Evolutionary conservation across 2,329 filamentous ascomycete species (phyloP).

Genomic region (Beauveria sp.): DNA sequence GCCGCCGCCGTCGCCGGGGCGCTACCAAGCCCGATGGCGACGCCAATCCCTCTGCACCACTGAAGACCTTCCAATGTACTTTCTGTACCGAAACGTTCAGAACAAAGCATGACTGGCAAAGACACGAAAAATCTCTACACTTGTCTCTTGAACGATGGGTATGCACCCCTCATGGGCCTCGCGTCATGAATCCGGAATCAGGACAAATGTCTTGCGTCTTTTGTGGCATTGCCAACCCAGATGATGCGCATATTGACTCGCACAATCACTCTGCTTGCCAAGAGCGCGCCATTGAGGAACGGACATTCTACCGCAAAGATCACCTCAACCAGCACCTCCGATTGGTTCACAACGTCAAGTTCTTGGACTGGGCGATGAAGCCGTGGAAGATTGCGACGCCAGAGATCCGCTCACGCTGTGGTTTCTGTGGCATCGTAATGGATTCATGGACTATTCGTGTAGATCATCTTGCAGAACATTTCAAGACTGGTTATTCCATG

Average conservation of each 20-base stretch:
- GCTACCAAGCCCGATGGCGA: constrained; percentile 29
- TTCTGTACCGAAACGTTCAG: constrained; percentile 62
- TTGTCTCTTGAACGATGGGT: constrained; percentile 60
- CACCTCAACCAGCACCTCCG: constrained; percentile 59
- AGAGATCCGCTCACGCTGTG: constrained; percentile 55
- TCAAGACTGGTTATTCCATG: constrained; percentile 59
- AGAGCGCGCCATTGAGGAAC: constrained; percentile 54
- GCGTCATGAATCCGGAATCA: constrained; percentile 50
- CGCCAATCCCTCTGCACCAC: constrained; percentile 30
- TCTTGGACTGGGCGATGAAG: constrained; percentile 56
- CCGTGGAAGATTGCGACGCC: constrained; percentile 53
- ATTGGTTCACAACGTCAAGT: constrained; percentile 57
- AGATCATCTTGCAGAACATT: constrained; percentile 60
- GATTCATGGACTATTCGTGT: constrained; percentile 53
- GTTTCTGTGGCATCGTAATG: constrained; percentile 57
- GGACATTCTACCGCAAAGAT: constrained; percentile 60
- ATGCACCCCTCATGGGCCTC: constrained; percentile 51
- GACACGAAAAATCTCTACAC: constrained; percentile 62
- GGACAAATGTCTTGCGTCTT: constrained; percentile 51
- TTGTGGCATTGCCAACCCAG: constrained; percentile 48
- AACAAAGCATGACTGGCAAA: constrained; percentile 62
- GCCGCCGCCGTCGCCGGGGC: constrained; percentile 40
- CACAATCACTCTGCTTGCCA: constrained; percentile 59
- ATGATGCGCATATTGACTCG: constrained; percentile 46
- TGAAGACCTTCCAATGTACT: constrained; percentile 58